Percentiles rank a stretch among this genome's conserved stretches.
Conservation (phyloP, 768 basidiomycete genomes). For the Dacryopinax spathularia region DNA sequence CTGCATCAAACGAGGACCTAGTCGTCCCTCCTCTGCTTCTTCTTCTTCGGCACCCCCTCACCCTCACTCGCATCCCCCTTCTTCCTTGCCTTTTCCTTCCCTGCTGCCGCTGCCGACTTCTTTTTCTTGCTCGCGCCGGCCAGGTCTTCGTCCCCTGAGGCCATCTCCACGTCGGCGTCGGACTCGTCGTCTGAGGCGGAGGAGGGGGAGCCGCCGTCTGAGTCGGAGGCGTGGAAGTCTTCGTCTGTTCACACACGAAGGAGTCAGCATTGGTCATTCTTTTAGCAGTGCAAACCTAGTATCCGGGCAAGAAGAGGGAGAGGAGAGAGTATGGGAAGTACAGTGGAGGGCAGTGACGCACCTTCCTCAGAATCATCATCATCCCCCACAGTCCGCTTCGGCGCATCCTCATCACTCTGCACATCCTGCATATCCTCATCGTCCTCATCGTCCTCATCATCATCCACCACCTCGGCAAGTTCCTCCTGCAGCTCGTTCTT, state of each 20-base stretch:
- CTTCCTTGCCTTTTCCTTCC: constrained; percentile 32
- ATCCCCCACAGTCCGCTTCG: constrained; percentile 35
- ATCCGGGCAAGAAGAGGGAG: constrained; percentile 3
- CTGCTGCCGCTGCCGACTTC: constrained; percentile 38
- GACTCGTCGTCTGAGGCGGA: constrained; percentile 56
- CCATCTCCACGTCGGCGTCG: constrained; percentile 20
- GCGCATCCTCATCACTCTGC: constrained; percentile 51
- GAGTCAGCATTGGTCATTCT: background rate
- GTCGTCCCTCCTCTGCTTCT: constrained; percentile 22
- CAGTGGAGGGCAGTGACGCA: constrained; percentile 22
- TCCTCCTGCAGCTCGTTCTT: constrained; percentile 95
- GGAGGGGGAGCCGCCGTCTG: constrained; percentile 79
- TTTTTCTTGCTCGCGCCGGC: constrained; percentile 37
- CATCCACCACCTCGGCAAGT: constrained; percentile 47
- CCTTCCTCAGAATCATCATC: constrained; percentile 63
- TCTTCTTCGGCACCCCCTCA: constrained; percentile 22
- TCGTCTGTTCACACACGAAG: constrained; percentile 38
- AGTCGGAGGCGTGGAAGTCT: constrained; percentile 77
- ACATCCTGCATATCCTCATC: constrained; percentile 71
- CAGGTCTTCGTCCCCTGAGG: constrained; percentile 15
- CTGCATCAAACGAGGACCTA: no score
- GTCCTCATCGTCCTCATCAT: constrained; percentile 55
- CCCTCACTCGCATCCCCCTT: constrained; percentile 26
- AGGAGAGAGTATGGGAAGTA: constrained; percentile 1
- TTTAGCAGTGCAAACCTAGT: background rate